Conservation (phyloP, 2,329 filamentous ascomycete genomes). For the Aureobasidium subglaciale region DNA sequence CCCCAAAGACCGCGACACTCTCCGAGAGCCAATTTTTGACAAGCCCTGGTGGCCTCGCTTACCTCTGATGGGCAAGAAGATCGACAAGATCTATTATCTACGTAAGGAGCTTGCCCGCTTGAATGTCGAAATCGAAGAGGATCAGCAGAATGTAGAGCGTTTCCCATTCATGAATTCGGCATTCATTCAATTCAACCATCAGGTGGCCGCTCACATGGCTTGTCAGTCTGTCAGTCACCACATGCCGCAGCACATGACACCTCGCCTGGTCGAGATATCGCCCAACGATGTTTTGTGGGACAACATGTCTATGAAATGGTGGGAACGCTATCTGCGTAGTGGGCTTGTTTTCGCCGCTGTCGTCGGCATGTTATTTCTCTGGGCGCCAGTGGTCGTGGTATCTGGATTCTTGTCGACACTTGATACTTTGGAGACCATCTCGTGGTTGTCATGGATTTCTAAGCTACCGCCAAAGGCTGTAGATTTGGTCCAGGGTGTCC, state of each 20-base stretch:
- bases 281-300: constrained; percentile 93
- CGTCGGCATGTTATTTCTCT: constrained; percentile 71
- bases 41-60: constrained; percentile 62
- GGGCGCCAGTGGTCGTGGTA: constrained; percentile 85
- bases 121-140: constrained; percentile 85
- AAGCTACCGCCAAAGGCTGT: constrained; percentile 54
- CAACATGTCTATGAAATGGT: constrained; percentile 94
- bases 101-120: constrained; percentile 78
- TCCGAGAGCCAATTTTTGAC: constrained; percentile 60
- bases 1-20: constrained; percentile 75
- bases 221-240: constrained; percentile 90
- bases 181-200: constrained; percentile 97
- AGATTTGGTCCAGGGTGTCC: constrained; percentile 72
- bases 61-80: constrained; percentile 60
- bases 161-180: constrained; percentile 93
- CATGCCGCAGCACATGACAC: constrained; percentile 86
- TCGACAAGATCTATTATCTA: constrained; percentile 90
- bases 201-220: constrained; percentile 96
- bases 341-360: constrained; percentile 59
- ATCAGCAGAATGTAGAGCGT: constrained; percentile 76
- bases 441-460: constrained; percentile 65
- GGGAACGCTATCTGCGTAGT: constrained; percentile 74
- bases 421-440: constrained; percentile 55
- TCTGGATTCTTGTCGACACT: constrained; percentile 78
- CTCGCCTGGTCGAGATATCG: constrained; percentile 85